phyloP scores from a whole-genome alignment of 2,329 filamentous ascomycete genomes.

The Sordariomycetes sp. region DNA sequence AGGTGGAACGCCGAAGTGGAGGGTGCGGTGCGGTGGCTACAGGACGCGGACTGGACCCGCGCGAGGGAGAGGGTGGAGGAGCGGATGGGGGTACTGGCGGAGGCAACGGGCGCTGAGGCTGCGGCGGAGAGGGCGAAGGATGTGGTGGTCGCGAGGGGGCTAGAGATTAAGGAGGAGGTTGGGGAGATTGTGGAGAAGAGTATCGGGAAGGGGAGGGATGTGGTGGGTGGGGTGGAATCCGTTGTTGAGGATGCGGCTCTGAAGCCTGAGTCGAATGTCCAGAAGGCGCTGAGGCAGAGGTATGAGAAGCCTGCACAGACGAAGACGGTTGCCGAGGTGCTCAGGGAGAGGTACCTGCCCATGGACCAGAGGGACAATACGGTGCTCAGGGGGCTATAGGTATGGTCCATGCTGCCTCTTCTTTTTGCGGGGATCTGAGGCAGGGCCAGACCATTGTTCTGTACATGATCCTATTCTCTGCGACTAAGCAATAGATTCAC shows the following conservation, averaged over 20 bases:
- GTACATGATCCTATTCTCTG: background rate
- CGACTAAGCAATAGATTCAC: background rate
- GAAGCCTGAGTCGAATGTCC: constrained; percentile 21
- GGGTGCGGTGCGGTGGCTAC: constrained; percentile 49
- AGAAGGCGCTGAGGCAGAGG: constrained; percentile 37
- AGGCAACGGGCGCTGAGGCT: constrained; percentile 1
- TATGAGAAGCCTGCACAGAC: constrained; percentile 30
- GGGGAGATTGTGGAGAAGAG: constrained; percentile 24
- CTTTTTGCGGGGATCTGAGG: background rate
- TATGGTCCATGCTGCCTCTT: background rate
- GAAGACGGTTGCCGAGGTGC: constrained; percentile 36
- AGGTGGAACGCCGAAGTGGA: constrained; percentile 67
- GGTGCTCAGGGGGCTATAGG: constrained; percentile 21
- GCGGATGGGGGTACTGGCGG: constrained; percentile 27
- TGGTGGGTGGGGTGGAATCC: constrained; percentile 19
- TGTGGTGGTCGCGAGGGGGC: background rate
- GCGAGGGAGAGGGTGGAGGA: constrained; percentile 46
- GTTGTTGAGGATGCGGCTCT: constrained; percentile 12
- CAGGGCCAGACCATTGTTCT: background rate
- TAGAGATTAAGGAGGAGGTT: constrained; percentile 13
- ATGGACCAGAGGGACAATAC: constrained; percentile 31
- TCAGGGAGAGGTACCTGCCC: constrained; percentile 41
- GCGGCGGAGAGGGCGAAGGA: background rate
- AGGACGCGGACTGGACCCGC: constrained; percentile 51
- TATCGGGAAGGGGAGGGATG: constrained; percentile 25